Percentiles rank a stretch among this genome's conserved stretches.
These are phyloP conservation scores for Casuarina cunninghamiana DNA, from an alignment of 306 rosid genomes.

Conservation along the genomic window DNA sequence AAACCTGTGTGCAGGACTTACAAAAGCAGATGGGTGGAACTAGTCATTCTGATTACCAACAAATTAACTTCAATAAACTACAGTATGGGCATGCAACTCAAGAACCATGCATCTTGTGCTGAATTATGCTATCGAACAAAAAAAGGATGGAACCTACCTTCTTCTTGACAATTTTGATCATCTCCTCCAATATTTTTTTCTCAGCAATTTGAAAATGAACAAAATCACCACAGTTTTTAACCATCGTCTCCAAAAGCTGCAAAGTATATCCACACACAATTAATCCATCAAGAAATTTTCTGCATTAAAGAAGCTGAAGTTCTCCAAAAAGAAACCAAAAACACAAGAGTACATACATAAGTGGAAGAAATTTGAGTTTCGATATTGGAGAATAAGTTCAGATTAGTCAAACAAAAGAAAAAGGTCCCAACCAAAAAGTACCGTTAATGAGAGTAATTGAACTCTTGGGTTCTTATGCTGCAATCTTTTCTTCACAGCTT, in stretches of 20 bases:
- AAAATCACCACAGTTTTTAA: slow-evolving; percentile 94
- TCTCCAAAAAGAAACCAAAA: background rate
- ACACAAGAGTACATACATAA: background rate
- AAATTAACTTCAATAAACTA: background rate
- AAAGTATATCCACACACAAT: slow-evolving; percentile 27
- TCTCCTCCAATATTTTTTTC: slow-evolving; percentile 81
- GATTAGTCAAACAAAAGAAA: slow-evolving; percentile 15
- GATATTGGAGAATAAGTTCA: slow-evolving; percentile 15
- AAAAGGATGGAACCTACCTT: slow-evolving; percentile 54
- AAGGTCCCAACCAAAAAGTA: slow-evolving; percentile 27
- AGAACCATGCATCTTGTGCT: slow-evolving; percentile 17
- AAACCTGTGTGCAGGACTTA: background rate
- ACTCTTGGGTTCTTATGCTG: slow-evolving; percentile 90
- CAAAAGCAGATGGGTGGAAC: background rate
- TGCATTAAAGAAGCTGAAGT: background rate
- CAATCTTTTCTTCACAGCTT: slow-evolving; percentile 89
- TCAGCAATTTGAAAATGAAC: slow-evolving; percentile 93
- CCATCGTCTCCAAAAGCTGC: slow-evolving; percentile 98
- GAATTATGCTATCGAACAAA: slow-evolving; percentile 14
- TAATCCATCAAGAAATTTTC: slow-evolving; percentile 27
- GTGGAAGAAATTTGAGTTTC: slow-evolving; percentile 4
- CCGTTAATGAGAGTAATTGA: slow-evolving; percentile 88
- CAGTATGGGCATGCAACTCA: slow-evolving; percentile 20
- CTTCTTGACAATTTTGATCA: slow-evolving; percentile 90
- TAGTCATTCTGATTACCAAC: background rate